phyloP scores from a whole-genome alignment of 208 protist genomes.

The Paratrypanosoma confusum region DNA sequence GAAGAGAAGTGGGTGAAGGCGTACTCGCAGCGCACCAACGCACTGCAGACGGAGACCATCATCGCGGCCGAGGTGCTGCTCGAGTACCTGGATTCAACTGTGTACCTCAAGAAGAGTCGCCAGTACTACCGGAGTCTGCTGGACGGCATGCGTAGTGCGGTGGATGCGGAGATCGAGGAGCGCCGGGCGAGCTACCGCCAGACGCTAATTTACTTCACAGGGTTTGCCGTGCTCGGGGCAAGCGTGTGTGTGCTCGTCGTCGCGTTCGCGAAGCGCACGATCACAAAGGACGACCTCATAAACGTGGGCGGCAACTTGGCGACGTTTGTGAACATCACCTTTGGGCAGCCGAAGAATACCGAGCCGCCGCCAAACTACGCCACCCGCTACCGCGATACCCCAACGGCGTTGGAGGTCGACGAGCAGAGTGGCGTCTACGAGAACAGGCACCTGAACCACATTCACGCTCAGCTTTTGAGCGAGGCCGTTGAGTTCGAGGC shows the following conservation, averaged over 20 bases:
- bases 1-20: slow-evolving; percentile 48
- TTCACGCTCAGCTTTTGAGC: slow-evolving; percentile 18
- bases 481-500: slow-evolving; percentile 30
- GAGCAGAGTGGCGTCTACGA: slow-evolving; percentile 25
- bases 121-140: slow-evolving; percentile 72
- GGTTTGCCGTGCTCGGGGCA: slow-evolving; percentile 27
- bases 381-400: slow-evolving; percentile 68
- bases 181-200: slow-evolving; percentile 14
- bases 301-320: slow-evolving; percentile 44
- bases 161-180: slow-evolving; percentile 48
- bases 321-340: slow-evolving; percentile 63
- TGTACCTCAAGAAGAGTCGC: slow-evolving; percentile 60
- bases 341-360: slow-evolving; percentile 61
- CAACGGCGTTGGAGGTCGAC: slow-evolving; percentile 63
- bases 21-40: slow-evolving; percentile 44
- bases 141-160: slow-evolving; percentile 40
- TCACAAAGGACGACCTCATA: slow-evolving; percentile 43
- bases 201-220: slow-evolving; percentile 41
- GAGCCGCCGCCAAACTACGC: slow-evolving; percentile 75
- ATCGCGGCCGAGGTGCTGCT: slow-evolving; percentile 74
- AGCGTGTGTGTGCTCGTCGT: slow-evolving; percentile 36
- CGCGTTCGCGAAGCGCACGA: slow-evolving; percentile 35
- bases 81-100: slow-evolving; percentile 75
- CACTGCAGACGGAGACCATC: slow-evolving; percentile 58
- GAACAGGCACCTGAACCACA: slow-evolving; percentile 13